These are phyloP conservation scores for Aspergillus bombycis DNA, from an alignment of 2,329 filamentous ascomycete genomes.

Conservation along the genomic window DNA sequence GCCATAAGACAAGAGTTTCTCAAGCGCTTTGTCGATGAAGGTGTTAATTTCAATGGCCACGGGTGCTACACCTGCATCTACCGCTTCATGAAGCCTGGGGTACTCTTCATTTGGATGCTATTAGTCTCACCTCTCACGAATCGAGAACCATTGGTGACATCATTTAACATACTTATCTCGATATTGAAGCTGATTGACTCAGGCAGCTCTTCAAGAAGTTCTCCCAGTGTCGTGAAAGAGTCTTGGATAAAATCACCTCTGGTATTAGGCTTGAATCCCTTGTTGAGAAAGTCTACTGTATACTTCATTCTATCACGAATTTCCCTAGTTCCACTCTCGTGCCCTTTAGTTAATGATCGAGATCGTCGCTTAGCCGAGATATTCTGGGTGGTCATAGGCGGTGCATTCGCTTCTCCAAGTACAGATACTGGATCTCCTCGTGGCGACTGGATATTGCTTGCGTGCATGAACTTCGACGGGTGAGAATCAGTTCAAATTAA, in stretches of 20 bases:
- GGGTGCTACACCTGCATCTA: conserved; percentile 36
- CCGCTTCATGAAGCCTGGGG: conserved; percentile 43
- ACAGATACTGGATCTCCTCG: conserved; percentile 10
- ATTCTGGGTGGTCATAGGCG: neutral
- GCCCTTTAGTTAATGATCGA: conserved; percentile 24
- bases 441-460: conserved; percentile 27
- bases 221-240: conserved; percentile 42
- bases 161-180: conserved; percentile 37
- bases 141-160: too few relatives aligned
- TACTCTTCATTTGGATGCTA: conserved; percentile 38
- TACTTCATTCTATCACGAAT: conserved; percentile 35
- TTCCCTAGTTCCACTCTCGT: conserved; percentile 17
- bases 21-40: conserved; percentile 43
- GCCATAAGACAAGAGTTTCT: conserved; percentile 29
- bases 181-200: conserved; percentile 43
- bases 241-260: conserved; percentile 43
- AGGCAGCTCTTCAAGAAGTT: conserved; percentile 41
- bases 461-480: conserved; percentile 31
- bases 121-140: conserved; percentile 11
- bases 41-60: conserved; percentile 44
- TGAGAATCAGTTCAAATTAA: conserved; percentile 4
- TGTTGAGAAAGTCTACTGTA: conserved; percentile 44
- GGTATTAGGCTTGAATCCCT: conserved; percentile 43
- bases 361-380: conserved; percentile 16
- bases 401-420: neutral